Evolutionary conservation across 2,329 filamentous ascomycete species (phyloP), one percentile per base, ranked within the genome.

Genomic region (Claviceps sp.): DNA sequence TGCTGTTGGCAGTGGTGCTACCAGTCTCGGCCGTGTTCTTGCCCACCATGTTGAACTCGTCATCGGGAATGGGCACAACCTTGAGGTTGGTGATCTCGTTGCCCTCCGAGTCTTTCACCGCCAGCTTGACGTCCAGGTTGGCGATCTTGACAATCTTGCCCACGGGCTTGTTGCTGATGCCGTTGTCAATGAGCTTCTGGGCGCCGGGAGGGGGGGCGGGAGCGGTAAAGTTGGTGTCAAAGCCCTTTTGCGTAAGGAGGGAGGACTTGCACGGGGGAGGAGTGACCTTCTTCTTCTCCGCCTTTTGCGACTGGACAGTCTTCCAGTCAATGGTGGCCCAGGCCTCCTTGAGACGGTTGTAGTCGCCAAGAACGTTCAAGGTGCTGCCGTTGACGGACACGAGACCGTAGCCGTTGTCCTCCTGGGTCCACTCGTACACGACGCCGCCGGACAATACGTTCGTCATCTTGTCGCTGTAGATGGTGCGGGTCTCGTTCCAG

Each of bases 371-470:
- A 44, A 88, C 72, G 47, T 73, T 71, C 52, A 80, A 74, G 18
- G 73, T 77, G 59, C 82, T 77, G 53, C 65, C 67, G 59, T 77
- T 77, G 60, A 87, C 68, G 57, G 77, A 62, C 56, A 87, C 82
- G 7, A 90, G 74, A 50, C 81, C 81, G 55, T 74, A 84, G 63
- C 80, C 70, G 64, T 84, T 83, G 43, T 70, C 67, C 64, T 90
- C 87, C 67, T 89, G 76, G 1, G 81, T 82, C 67, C 79, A 91
- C 68, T 93, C 85, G 72, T 91, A 93, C 46, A 91, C 85, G 46
- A 93, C 74, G 57, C 86, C 86, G 56, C 87, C 87, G 51, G 81
- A 84, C 62, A 91, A 81, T 52, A 80, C 72, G 18, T 72, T 65
- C 13, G 69, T 82, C 84, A 91, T 89, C 57, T 87, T 60, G 41